phyloP scores from a whole-genome alignment of 2,329 filamentous ascomycete species.

The Calonectria pseudoturangicola region DNA sequence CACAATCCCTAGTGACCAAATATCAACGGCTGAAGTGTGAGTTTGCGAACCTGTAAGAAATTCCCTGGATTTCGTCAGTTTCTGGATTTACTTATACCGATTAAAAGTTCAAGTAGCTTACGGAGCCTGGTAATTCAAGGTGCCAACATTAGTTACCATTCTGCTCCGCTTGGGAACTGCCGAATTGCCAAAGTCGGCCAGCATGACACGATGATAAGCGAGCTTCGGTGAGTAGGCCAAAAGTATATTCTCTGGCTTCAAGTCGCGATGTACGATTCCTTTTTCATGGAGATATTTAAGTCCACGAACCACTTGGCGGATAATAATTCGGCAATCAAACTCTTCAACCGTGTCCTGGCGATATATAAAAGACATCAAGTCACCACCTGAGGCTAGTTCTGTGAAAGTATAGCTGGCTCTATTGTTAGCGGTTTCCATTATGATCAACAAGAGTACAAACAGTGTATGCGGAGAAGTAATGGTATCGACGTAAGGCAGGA shows the following conservation, averaged over 20 bases:
- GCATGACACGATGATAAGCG: constrained; percentile 66
- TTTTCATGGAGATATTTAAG: constrained; percentile 69
- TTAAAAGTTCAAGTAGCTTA: constrained; percentile 56
- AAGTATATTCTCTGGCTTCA: constrained; percentile 74
- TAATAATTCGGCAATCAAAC: constrained; percentile 65
- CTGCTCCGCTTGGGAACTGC: constrained; percentile 64
- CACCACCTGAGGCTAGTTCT: constrained; percentile 73
- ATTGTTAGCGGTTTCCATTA: constrained; percentile 4
- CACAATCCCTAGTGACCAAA: constrained; percentile 72
- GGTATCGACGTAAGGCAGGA: constrained; percentile 71
- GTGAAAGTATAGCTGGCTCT: constrained; percentile 71
- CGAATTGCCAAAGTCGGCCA: constrained; percentile 72
- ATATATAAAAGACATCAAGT: constrained; percentile 69
- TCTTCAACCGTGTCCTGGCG: constrained; percentile 62
- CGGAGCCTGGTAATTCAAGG: constrained; percentile 69
- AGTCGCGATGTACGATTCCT: constrained; percentile 70
- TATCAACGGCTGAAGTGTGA: constrained; percentile 66
- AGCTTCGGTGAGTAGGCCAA: constrained; percentile 66
- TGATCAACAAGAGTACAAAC: constrained; percentile 56
- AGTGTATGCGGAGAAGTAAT: constrained; percentile 68
- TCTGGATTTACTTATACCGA: neutral
- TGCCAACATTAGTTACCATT: constrained; percentile 68
- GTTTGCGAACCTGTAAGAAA: constrained; percentile 48
- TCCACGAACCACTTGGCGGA: constrained; percentile 68
- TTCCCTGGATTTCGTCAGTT: constrained; percentile 61